These are phyloP conservation scores for Fraxinus sp. DNA, from an alignment of 305 asterid genomes.

Conservation along the genomic window DNA sequence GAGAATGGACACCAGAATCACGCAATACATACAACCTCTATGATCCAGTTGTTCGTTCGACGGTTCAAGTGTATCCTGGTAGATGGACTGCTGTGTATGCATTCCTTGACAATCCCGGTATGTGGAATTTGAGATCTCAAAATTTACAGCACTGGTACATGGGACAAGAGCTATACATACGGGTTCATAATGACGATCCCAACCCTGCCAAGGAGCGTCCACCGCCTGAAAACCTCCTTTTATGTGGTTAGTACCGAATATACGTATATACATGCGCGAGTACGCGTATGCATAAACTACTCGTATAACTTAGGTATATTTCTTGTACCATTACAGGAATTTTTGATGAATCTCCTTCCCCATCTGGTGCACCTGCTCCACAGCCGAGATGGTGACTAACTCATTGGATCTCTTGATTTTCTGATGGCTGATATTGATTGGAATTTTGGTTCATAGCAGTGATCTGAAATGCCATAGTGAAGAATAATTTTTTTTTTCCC, in stretches of 20 bases:
- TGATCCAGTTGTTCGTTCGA: slow-evolving; percentile 45
- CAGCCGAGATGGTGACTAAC: slow-evolving; percentile 28
- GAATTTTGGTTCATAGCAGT: background rate
- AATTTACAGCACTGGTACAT: slow-evolving; percentile 50
- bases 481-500: background rate
- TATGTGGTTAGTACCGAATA: slow-evolving; percentile 43
- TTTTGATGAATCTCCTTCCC: slow-evolving; percentile 31
- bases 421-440: background rate
- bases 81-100: slow-evolving; percentile 61
- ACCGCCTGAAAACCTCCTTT: slow-evolving; percentile 55
- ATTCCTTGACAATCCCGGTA: slow-evolving; percentile 68
- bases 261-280: background rate
- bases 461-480: background rate
- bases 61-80: slow-evolving; percentile 57
- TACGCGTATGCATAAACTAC: background rate
- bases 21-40: slow-evolving; percentile 34
- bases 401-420: background rate
- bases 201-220: slow-evolving; percentile 68
- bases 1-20: slow-evolving; percentile 42
- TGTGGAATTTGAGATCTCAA: slow-evolving; percentile 80
- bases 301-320: background rate
- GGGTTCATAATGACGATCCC: slow-evolving; percentile 58
- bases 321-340: slow-evolving; percentile 20
- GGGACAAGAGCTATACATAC: slow-evolving; percentile 59
- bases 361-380: slow-evolving; percentile 37